phyloP scores from a whole-genome alignment of 768 basidiomycete genomes.

The Calocybe indica region DNA sequence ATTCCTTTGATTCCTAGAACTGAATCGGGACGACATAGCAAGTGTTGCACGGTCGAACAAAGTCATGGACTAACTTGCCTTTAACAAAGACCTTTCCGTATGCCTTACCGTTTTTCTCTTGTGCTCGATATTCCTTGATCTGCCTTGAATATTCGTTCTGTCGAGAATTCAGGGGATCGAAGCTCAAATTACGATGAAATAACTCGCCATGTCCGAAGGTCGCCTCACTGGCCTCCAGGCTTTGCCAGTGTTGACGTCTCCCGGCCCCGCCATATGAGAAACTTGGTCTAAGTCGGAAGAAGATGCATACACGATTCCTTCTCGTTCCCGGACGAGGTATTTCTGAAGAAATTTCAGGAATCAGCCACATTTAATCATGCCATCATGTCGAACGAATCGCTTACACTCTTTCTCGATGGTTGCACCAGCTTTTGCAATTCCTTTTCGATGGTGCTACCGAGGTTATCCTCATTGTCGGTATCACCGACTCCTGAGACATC shows the following conservation, averaged over 20 bases:
- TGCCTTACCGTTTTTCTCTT: conserved; percentile 73
- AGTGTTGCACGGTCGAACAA: background rate
- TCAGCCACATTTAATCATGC: too few species aligned
- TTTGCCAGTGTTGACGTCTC: conserved; percentile 75
- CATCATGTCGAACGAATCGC: too few species aligned
- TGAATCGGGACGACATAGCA: conserved; percentile 22
- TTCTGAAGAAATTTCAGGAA: conserved; percentile 34
- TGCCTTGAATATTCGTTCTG: conserved; percentile 94
- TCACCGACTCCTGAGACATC: conserved; percentile 28
- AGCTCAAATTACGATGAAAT: background rate
- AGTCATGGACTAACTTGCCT: conserved; percentile 39
- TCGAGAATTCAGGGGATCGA: background rate
- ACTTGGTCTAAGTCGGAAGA: conserved; percentile 69
- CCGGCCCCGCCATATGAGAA: conserved; percentile 64
- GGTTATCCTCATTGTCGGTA: conserved; percentile 35
- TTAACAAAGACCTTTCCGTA: conserved; percentile 94
- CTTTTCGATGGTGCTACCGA: conserved; percentile 67
- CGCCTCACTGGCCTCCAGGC: conserved; percentile 87
- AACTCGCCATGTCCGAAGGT: conserved; percentile 88
- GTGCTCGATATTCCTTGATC: conserved; percentile 72
- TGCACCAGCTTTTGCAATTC: conserved; percentile 64
- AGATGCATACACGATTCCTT: conserved; percentile 74
- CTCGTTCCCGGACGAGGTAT: conserved; percentile 79
- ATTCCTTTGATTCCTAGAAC: conserved; percentile 75
- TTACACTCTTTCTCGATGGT: conserved; percentile 12